Percentiles rank a stretch among this genome's conserved stretches.
Evolutionary conservation across 805 yeast species (phyloP).

Genomic region (Torulaspora microellipsoides): DNA sequence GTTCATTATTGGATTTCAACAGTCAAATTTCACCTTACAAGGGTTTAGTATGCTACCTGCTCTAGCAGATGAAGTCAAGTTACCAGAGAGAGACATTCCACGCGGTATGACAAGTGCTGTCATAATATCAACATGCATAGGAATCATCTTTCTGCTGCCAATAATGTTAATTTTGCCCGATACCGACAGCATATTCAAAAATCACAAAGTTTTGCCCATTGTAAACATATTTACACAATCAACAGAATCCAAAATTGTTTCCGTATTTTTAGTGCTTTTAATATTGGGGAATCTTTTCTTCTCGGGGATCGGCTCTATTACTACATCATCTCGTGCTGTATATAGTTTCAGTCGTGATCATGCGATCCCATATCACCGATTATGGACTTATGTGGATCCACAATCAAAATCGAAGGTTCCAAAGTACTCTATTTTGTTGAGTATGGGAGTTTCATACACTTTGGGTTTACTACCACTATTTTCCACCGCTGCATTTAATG

Average conservation of each 20-base stretch:
- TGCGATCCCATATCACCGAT: slow-evolving; percentile 60
- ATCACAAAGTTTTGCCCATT: slow-evolving; percentile 69
- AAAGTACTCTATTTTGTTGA: slow-evolving; percentile 59
- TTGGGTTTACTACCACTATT: slow-evolving; percentile 63
- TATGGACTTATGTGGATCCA: slow-evolving; percentile 64
- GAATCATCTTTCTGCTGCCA: slow-evolving; percentile 68
- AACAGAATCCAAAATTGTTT: slow-evolving; percentile 62
- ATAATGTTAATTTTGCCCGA: slow-evolving; percentile 70
- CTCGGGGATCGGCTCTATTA: slow-evolving; percentile 74
- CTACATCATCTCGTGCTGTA: slow-evolving; percentile 79
- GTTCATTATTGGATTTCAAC: slow-evolving; percentile 71
- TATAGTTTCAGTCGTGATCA: slow-evolving; percentile 81
- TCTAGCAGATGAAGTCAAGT: slow-evolving; percentile 74
- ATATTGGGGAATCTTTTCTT: slow-evolving; percentile 66
- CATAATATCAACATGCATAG: slow-evolving; percentile 59
- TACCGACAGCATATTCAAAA: slow-evolving; percentile 48
- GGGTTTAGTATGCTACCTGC: slow-evolving; percentile 82
- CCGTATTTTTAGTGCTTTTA: slow-evolving; percentile 61
- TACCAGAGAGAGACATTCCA: slow-evolving; percentile 71
- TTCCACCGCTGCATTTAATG: slow-evolving; percentile 72
- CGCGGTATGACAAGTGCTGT: slow-evolving; percentile 67
- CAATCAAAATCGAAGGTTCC: slow-evolving; percentile 57
- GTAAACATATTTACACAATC: slow-evolving; percentile 69
- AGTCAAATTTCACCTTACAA: slow-evolving; percentile 72
- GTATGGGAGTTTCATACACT: slow-evolving; percentile 55